These are phyloP conservation scores for Alnus rubra DNA, from an alignment of 306 rosid genomes.

Conservation along the genomic window DNA sequence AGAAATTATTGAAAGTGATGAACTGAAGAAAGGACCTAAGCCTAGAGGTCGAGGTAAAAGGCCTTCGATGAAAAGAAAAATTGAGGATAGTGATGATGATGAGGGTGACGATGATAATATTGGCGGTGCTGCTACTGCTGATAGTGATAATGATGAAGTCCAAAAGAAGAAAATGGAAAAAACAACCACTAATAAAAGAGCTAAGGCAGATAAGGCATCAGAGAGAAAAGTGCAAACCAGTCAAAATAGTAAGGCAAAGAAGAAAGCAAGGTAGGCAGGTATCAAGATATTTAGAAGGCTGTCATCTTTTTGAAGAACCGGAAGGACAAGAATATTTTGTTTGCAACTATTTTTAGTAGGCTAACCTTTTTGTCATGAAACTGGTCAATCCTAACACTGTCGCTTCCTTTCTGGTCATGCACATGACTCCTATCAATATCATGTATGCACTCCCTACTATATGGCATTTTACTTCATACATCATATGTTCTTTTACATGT, in stretches of 20 bases:
- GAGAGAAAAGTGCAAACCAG: too few relatives aligned
- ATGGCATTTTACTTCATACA: background rate
- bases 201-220: slow-evolving; percentile 31
- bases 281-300: too few relatives aligned
- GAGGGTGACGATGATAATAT: slow-evolving; percentile 17
- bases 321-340: too few relatives aligned
- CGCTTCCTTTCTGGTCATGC: background rate
- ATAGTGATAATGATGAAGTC: slow-evolving; percentile 32
- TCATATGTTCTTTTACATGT: background rate
- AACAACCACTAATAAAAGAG: background rate
- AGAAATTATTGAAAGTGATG: slow-evolving; percentile 36
- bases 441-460: background rate
- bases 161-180: slow-evolving; percentile 41
- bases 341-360: background rate
- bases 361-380: slow-evolving; percentile 4
- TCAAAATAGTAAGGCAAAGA: too few relatives aligned
- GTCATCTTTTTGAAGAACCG: too few relatives aligned
- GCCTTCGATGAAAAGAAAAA: slow-evolving; percentile 47
- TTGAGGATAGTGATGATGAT: slow-evolving; percentile 48
- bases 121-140: background rate
- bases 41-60: slow-evolving; percentile 54
- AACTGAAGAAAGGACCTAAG: slow-evolving; percentile 50
- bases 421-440: slow-evolving; percentile 1
- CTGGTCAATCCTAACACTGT: background rate
- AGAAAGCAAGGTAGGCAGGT: too few relatives aligned